phyloP scores from a whole-genome alignment of 1,139 yeast species.

The Petasospora rhodanensis region DNA sequence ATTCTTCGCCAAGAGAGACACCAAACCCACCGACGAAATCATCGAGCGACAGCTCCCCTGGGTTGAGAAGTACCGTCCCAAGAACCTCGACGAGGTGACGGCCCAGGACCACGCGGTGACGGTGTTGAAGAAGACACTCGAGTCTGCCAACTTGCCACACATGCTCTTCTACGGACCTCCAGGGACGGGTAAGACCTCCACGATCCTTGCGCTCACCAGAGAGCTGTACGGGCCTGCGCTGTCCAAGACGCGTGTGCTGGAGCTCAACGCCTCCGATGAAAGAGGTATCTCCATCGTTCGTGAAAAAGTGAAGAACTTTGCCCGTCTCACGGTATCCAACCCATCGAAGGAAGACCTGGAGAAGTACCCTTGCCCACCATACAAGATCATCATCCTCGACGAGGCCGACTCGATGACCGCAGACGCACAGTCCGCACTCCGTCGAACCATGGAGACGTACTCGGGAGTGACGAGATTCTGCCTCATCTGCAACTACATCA shows the following conservation, averaged over 20 bases:
- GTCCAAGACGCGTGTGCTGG: conserved; percentile 74
- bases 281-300: conserved; percentile 92
- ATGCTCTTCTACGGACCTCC: conserved; percentile 97
- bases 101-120: conserved; percentile 89
- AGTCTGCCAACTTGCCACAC: conserved; percentile 81
- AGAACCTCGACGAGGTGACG: conserved; percentile 75
- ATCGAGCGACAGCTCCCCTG: conserved; percentile 24
- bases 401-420: conserved; percentile 99
- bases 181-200: conserved; percentile 95
- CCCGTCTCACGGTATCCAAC: conserved; percentile 79
- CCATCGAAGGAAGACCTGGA: conserved; percentile 64
- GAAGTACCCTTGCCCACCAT: conserved; percentile 91
- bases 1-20: conserved; percentile 7
- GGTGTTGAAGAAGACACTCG: conserved; percentile 75
- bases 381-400: conserved; percentile 77
- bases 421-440: conserved; percentile 92
- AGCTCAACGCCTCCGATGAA: conserved; percentile 93
- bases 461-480: conserved; percentile 90
- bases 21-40: conserved; percentile 3
- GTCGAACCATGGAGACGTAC: conserved; percentile 96
- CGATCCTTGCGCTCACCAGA: conserved; percentile 81
- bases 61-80: conserved; percentile 46
- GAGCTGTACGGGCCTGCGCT: conserved; percentile 75
- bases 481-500: conserved; percentile 89
- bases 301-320: conserved; percentile 88